Percentiles rank a stretch among this genome's conserved stretches.
These are phyloP conservation scores for Aegle marmelos DNA, from an alignment of 345 rosid species.

Conservation along the genomic window DNA sequence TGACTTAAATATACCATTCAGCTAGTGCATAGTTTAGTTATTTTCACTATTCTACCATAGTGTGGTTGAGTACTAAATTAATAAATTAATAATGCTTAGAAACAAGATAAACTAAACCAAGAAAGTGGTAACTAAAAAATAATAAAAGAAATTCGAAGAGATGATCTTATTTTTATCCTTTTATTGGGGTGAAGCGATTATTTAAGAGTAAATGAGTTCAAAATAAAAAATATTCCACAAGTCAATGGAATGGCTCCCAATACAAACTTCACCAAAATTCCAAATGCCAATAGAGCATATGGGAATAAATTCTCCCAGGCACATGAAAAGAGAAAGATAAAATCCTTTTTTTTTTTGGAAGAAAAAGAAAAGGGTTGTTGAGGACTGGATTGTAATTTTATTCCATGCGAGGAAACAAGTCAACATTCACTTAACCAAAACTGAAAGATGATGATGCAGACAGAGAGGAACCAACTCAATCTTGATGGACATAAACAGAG, in stretches of 20 bases:
- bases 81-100: no score
- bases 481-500: not conserved
- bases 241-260: conserved; percentile 6
- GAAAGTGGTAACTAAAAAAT: not conserved
- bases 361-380: not conserved
- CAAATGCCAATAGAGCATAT: not conserved
- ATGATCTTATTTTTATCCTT: not conserved
- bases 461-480: not conserved
- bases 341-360: no score
- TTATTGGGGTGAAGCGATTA: no score
- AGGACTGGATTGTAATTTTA: not conserved
- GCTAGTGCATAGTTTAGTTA: no score
- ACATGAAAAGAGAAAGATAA: not conserved
- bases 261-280: not conserved
- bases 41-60: no score
- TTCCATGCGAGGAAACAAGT: not conserved
- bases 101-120: not conserved
- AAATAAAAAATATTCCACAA: not conserved
- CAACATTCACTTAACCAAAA: not conserved
- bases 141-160: not conserved
- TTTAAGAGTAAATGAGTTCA: no score
- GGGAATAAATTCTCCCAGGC: not conserved
- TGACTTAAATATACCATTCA: no score
- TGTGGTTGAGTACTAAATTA: not conserved
- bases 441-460: not conserved